These are phyloP conservation scores for Monosporozyma yasuniensis DNA, from an alignment of 805 yeast species.

Conservation along the genomic window DNA sequence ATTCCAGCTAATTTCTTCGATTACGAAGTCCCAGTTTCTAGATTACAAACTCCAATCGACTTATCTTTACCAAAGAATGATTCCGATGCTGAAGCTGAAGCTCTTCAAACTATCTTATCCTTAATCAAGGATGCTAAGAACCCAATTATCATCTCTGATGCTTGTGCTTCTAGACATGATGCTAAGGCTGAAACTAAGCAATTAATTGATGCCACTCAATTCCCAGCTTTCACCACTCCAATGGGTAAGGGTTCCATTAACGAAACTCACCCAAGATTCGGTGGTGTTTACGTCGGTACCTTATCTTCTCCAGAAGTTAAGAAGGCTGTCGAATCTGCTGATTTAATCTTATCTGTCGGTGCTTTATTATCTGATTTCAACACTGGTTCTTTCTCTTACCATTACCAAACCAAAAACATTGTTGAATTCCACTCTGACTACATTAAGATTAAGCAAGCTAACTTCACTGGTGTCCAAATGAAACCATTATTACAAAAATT, in stretches of 20 bases:
- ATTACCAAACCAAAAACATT: conserved; percentile 1
- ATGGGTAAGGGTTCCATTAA: conserved; percentile 7
- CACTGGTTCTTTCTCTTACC: conserved; percentile 6
- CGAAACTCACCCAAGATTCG: conserved; percentile 5
- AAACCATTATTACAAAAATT: conserved; percentile 3
- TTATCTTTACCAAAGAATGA: conserved; percentile 3
- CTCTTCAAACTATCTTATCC: not conserved
- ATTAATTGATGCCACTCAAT: conserved; percentile 5
- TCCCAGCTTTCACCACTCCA: conserved; percentile 6
- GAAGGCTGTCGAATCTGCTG: conserved; percentile 4
- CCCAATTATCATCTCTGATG: conserved; percentile 5
- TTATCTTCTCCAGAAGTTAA: conserved; percentile 4
- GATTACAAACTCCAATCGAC: conserved; percentile 2
- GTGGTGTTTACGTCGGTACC: conserved; percentile 7
- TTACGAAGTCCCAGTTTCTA: not conserved
- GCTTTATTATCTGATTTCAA: conserved; percentile 6
- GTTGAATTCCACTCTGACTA: conserved; percentile 5
- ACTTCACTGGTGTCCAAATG: conserved; percentile 4
- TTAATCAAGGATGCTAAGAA: conserved; percentile 2
- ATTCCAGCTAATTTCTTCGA: conserved; percentile 5
- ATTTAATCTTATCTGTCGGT: conserved; percentile 5
- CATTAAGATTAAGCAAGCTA: conserved; percentile 3
- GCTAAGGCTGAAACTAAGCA: conserved; percentile 2
- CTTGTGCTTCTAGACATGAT: conserved; percentile 6
- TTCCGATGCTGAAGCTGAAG: conserved; percentile 3